Evolutionary conservation across 441 rosid species (phyloP).

Genomic region (Croton setiger): DNA sequence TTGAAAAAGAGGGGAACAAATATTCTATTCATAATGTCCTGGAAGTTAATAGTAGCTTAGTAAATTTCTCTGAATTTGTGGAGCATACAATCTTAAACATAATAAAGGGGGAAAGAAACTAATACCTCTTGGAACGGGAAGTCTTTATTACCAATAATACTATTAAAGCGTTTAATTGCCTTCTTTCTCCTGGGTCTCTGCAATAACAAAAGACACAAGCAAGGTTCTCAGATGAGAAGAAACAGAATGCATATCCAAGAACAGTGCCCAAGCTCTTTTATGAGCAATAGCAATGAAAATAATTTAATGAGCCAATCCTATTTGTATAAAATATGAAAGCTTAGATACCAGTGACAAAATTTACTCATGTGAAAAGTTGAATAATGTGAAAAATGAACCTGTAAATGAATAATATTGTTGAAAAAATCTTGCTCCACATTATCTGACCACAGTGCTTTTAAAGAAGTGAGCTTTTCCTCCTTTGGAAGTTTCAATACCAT

Average conservation of each 20-base stretch:
- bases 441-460: conserved; percentile 70
- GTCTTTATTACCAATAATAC: conserved; percentile 39
- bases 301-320: background rate
- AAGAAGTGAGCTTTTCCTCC: conserved; percentile 49
- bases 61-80: conserved; percentile 24
- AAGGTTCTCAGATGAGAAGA: background rate
- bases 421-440: conserved; percentile 91
- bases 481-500: conserved; percentile 83
- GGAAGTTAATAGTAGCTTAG: conserved; percentile 30
- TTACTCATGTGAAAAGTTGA: background rate
- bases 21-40: conserved; percentile 75
- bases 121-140: conserved; percentile 66
- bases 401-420: conserved; percentile 71
- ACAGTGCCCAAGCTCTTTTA: background rate
- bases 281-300: background rate
- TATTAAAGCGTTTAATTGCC: conserved; percentile 66
- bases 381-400: conserved; percentile 41
- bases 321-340: background rate
- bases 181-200: conserved; percentile 82
- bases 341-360: background rate
- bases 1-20: conserved; percentile 82
- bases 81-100: conserved; percentile 1
- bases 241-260: background rate
- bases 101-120: conserved; percentile 5
- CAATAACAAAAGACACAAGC: conserved; percentile 25